A percentile compares a stretch with the other conserved stretches of the same genome.
phyloP scores from a whole-genome alignment of 495 filamentous ascomycete species.

The Penicillium macrosclerotiorum region DNA sequence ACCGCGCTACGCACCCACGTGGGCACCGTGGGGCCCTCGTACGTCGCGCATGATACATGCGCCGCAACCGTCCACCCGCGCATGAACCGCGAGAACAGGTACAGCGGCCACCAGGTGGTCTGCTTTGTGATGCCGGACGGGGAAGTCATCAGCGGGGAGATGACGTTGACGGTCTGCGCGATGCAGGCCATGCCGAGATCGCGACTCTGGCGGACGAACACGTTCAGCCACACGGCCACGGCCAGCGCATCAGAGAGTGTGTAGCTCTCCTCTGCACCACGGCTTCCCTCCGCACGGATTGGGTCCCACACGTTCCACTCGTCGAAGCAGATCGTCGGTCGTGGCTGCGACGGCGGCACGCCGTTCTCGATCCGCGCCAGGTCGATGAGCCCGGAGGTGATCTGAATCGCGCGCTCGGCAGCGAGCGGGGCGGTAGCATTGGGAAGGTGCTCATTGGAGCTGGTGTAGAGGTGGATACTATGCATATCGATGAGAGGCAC shows the following conservation, averaged over 20 bases:
- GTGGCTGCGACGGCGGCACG: slow-evolving; percentile 53
- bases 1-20: slow-evolving; percentile 61
- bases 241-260: slow-evolving; percentile 74
- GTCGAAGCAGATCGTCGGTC: slow-evolving; percentile 75
- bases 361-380: slow-evolving; percentile 68
- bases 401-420: slow-evolving; percentile 73
- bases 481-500: slow-evolving; percentile 70
- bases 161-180: slow-evolving; percentile 77
- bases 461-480: slow-evolving; percentile 70
- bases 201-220: slow-evolving; percentile 72
- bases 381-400: slow-evolving; percentile 65
- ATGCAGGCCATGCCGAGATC: slow-evolving; percentile 79
- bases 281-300: slow-evolving; percentile 63
- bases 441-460: slow-evolving; percentile 48
- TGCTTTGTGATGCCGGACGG: slow-evolving; percentile 63
- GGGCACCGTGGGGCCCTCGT: slow-evolving; percentile 63
- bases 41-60: slow-evolving; percentile 58
- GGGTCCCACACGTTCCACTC: slow-evolving; percentile 89
- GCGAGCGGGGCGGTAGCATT: slow-evolving; percentile 67
- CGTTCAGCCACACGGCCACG: slow-evolving; percentile 72
- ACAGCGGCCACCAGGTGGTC: slow-evolving; percentile 75
- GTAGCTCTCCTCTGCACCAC: slow-evolving; percentile 68
- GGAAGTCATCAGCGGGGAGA: slow-evolving; percentile 72
- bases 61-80: slow-evolving; percentile 62
- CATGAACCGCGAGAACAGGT: slow-evolving; percentile 72